Base-by-base conservation (phyloP, 129 eudicot genomes). In the Oenanthe sinensis region DNA sequence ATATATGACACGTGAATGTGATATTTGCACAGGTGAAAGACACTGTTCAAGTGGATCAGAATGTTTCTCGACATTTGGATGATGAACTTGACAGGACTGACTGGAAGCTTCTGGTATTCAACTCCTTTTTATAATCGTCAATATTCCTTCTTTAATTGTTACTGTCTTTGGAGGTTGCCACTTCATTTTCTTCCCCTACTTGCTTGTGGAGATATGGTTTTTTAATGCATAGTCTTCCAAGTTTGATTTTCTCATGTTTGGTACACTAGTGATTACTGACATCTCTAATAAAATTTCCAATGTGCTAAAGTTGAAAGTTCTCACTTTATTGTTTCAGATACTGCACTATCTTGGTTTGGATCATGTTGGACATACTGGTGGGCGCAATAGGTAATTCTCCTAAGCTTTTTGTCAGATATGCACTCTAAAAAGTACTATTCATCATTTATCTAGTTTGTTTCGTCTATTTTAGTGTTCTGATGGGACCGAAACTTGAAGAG, bases 281-380 rank as follows among this genome's bases (percentile, higher is more conserved):
- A 20, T 45, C 12, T 30, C 22, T 33, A 67, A 30, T 67, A 0
- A 30, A 33, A 67, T 12, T 28, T 13, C 19, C 2, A 8, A 13
- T 67, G 39, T 78, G 78, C 33, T 44, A 4, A 78, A 44, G 75
- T 79, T 81, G 37, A 79, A 75, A 33, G 79, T 84, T 82, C 77
- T 70, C 71, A 85, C 77, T 74, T 63, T 75, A 70, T 47, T 81
- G 72, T 87, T 81, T 39, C 96, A 94, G 98, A 88, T 94, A 84
- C 97, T 94, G 81, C 98, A 91, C 86, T 94, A 91, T 87, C 97
- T 94, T 87, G 98, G 97, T 75, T 71, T 94, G 89, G 98, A 94
- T 90, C 98, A 94, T 79, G 96, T 94, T 84, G 98, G 98, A 37
- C 98, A 94, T 88, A 91, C 87, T 88, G 98, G 96, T 6, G 98